Base-by-base conservation (phyloP, 1,139 yeast species). In the Diutina mesorugosa region DNA sequence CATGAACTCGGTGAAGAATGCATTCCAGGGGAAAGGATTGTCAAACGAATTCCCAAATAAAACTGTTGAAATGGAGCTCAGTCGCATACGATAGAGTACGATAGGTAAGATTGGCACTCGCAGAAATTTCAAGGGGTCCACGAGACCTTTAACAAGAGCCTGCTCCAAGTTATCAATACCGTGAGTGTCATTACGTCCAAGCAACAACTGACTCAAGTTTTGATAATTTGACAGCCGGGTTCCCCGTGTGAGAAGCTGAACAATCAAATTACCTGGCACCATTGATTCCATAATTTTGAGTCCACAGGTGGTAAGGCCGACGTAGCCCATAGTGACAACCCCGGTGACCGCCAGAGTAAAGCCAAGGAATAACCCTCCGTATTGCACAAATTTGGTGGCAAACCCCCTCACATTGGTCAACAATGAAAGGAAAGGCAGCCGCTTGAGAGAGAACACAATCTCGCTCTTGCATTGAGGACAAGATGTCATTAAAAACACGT, bases 401-500 rank as follows among this genome's bases (percentile, higher is more conserved):
- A 16, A 30, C 12, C 6, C 10, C 10, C 45, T 28, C 1, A 68
- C 59, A 45, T 66, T 62, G 1, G 67, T 61, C 2, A 71, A 52
- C n/a, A 65, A 50, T 0, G 66, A 53, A 38, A 76, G 60, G 9
- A 72, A 56, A 2, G 67, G 58, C 32, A 76, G 72, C 47, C 69
- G 59, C 57, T 65, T 66, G 69, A 74, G 68, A 30, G 68, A 62
- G 60, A 76, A 74, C 10, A 68, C 63, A 46, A 76, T 72, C 48
- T 70, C 68, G 51, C 67, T 66, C 60, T 74, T 74, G 60, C 80
- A 76, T 60, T 76, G 80, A 1, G 80, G 80, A 60, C 80, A 76
- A 3, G 71, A 66, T 3, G 74, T 73, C 41, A 71, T 58, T 4
- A 72, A 60, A 30, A 67, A 63, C 18, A 67, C 66, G 9, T 35